Evolutionary conservation across 441 rosid species (phyloP), one percentile per base, ranked within the genome.

Genomic region (Daphne laureola): DNA sequence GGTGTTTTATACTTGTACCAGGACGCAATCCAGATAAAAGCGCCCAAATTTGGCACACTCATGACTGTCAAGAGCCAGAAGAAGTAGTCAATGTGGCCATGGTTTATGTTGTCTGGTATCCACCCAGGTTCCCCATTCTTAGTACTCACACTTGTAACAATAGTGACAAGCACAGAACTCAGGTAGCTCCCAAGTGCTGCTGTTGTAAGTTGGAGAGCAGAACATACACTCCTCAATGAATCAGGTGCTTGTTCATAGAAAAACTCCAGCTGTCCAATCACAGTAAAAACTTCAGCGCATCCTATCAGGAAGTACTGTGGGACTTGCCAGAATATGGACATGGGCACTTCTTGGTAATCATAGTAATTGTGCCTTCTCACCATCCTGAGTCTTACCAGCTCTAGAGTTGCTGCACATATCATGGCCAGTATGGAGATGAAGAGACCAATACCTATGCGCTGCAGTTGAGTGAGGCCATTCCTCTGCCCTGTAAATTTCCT

Each of bases 251-350:
- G 51, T 8, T 46, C 59, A 12, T 56, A 56, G 44, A 56, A 56
- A 45, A 46, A 56, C 16, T 56, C 59, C 59, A 56, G 38, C 26
- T 56, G 51, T 45, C 59, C 59, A 1, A 56, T 56, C 16, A 31
- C 5, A 0, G 51, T 56, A 49, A 56, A 56, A 1, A 56, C 59
- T 26, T 56, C 59, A 26, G 59, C 51, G 17, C 59, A 56, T 13
- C 59, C 51, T 12, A 46, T 31, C 26, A 56, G 57, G 57, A 43
- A 54, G n/a, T 54, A 54, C 7, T 54, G 57, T 4, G 57, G 57
- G 15, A 54, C 57, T 46, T 56, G 59, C 59, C 59, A 56, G 23
- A 56, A 56, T 38, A 56, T 46, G 13, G 61, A 17, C 53, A 57
- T 36, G 8, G 61, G 61, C 53, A 57, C 17, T 57, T 57, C 61